Evolutionary conservation across 2,329 filamentous ascomycete genomes (phyloP), one percentile per base, ranked within the genome.

Genomic region (Exophiala sp.): DNA sequence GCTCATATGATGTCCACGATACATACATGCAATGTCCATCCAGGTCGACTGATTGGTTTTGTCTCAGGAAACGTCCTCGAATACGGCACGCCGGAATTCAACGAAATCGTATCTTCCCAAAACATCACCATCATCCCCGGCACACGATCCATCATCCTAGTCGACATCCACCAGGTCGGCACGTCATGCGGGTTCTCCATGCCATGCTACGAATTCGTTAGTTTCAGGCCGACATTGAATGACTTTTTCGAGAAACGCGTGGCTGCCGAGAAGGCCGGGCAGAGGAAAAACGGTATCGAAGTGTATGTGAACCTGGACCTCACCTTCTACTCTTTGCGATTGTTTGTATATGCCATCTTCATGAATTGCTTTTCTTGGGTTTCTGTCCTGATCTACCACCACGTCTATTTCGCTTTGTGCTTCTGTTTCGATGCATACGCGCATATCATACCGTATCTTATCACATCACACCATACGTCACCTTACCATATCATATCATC

Each of bases 111-210:
- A 11, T 57, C 60, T 11, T 43, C 46, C 1, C 45, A 55, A 21
- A 38, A 42, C 2, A 60, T 70, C 59, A 59, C 65, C 55, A 60
- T 67, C 4, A 55, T 73, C 56, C 39, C 52, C 2, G 78, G 75
- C 2, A 77, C 76, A 6, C 68, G 82, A 22, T 81, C 81, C 1
- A 76, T 86, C 21, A 76, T 86, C 30, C 58, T 80, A 29, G 67
- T 82, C 47, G 72, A 82, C 58, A 71, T 86, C 14, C 82, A 77
- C 63, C 78, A 84, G 67, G 73, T 81, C 2, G 81, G 85, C 71
- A 84, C 80, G 8, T 79, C 76, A 43, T 86, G 82, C 61, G 82
- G 83, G 5, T 86, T 74, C 58, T 80, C 77, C 19, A 80, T 86
- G 6, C 58, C 58, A 4, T 52, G 43, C 10, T 60, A 56, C 37